These are phyloP conservation scores for Logfia minima DNA, from an alignment of 129 eudicot species.

Conservation along the genomic window DNA sequence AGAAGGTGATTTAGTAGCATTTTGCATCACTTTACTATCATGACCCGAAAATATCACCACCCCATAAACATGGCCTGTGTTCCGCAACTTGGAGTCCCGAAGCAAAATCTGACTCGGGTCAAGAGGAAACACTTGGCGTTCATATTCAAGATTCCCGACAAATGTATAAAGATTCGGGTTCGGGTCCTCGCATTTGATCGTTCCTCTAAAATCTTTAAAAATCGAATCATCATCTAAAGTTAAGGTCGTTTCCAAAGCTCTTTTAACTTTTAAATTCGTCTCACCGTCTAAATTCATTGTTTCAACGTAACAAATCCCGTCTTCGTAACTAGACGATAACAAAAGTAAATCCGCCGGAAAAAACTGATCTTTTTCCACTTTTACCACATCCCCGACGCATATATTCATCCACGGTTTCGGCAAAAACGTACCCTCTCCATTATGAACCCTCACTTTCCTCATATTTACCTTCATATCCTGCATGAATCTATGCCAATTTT, in stretches of 20 bases:
- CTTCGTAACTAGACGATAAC: constrained; percentile 90
- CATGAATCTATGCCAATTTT: constrained; percentile 91
- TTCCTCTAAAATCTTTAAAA: constrained; percentile 69
- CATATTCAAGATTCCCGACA: constrained; percentile 86
- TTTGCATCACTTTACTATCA: constrained; percentile 97
- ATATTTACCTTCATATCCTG: constrained; percentile 95
- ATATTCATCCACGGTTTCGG: constrained; percentile 78
- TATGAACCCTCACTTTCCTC: constrained; percentile 75
- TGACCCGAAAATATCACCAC: constrained; percentile 92
- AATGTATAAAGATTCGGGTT: constrained; percentile 87
- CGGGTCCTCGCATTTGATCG: constrained; percentile 83
- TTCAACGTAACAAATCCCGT: constrained; percentile 97
- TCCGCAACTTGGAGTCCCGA: constrained; percentile 93
- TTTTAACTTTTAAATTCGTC: constrained; percentile 90
- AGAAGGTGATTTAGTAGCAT: constrained; percentile 88
- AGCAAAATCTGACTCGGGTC: constrained; percentile 92
- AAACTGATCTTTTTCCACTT: constrained; percentile 90
- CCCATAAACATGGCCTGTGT: constrained; percentile 75
- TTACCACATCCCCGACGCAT: constrained; percentile 85
- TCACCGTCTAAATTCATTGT: constrained; percentile 99
- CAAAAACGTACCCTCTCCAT: constrained; percentile 59
- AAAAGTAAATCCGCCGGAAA: constrained; percentile 94
- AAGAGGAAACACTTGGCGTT: constrained; percentile 69
- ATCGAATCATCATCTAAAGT: constrained; percentile 62
- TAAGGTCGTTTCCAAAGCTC: constrained; percentile 77